Conservation (phyloP, 2,329 filamentous ascomycete species). For the Mariannaea elegans region DNA sequence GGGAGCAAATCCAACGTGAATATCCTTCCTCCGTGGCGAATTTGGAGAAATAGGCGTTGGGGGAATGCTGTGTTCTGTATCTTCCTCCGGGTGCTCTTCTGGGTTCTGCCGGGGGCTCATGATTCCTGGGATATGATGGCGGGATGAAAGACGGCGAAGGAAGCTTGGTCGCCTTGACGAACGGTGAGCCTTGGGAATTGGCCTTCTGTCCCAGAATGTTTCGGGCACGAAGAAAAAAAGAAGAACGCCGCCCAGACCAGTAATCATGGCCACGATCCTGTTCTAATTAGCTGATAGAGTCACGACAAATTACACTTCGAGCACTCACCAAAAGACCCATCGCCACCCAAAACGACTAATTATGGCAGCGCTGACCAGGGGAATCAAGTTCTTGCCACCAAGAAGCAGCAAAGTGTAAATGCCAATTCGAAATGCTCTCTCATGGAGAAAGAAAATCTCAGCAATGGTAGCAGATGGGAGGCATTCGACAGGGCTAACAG, state of each 20-base stretch:
- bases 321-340: constrained; percentile 83
- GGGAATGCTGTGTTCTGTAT: not conserved
- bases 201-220: constrained; percentile 93
- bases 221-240: constrained; percentile 94
- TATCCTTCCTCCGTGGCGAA: constrained; percentile 34
- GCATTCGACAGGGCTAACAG: constrained; percentile 90
- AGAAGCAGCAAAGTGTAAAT: constrained; percentile 91
- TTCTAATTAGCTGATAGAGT: not conserved
- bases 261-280: constrained; percentile 84
- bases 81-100: not conserved
- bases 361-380: constrained; percentile 84
- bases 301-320: not conserved
- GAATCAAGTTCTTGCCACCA: constrained; percentile 90
- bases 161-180: constrained; percentile 54
- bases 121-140: constrained; percentile 40
- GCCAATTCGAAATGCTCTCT: constrained; percentile 90
- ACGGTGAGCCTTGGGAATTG: constrained; percentile 50
- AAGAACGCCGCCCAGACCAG: constrained; percentile 73
- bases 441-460: constrained; percentile 96
- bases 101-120: not conserved
- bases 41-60: constrained; percentile 27
- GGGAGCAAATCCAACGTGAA: constrained; percentile 46
- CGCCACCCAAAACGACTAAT: constrained; percentile 83
- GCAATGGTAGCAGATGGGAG: constrained; percentile 93
- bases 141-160: constrained; percentile 59